Evolutionary conservation across 139 green algal species (phyloP), one percentile per base, ranked within the genome.

Genomic region (Mesotaenium endlicherianum): DNA sequence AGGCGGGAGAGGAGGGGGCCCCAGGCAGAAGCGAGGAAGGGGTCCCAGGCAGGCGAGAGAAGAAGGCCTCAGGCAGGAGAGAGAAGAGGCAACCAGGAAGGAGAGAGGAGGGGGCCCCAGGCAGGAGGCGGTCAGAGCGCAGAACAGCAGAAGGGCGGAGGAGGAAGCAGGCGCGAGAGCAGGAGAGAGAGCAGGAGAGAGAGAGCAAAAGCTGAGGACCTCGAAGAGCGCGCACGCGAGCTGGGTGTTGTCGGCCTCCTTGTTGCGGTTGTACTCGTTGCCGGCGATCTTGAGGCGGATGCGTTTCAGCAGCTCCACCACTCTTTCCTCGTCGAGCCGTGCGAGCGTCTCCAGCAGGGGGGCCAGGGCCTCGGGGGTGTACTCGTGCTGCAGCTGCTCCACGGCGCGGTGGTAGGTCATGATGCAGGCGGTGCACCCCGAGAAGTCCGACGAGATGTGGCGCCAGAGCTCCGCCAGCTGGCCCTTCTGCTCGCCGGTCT

Each of bases 311-410:
- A 20, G 30, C 42, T 30, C 68, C 14, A 11, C 58, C n/a, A 84
- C 77, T 14, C 77, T n/a, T 53, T 75, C 77, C 47, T 75, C 77
- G 31, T 84, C 77, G 30, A 84, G 34, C 68, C 47, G 69, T 11
- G 11, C 30, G 31, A 84, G 47, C 31, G 45, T 76, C 1, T 79
- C 30, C 77, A 84, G 34, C 77, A 84, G 38, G 16, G 77, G 77
- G 31, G 38, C 43, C 14, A 84, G 53, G 31, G 78, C 77, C 45
- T 84, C 77, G 53, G 79, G 53, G 53, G 45, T 53, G 68, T 68
- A 84, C 58, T 84, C 77, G 8, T 84, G 20, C 57, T n/a, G 31
- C 20, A 77, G 78, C 16, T 71, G n/a, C 34, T 26, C 17, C 77
- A 77, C 30, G 0, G 57, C 77, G 2, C 36, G 17, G 2, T 84